Percentiles rank a stretch among this genome's conserved stretches.
These are phyloP conservation scores for Fusarium beomiforme DNA, from an alignment of 2,329 filamentous ascomycete genomes.

Conservation along the genomic window DNA sequence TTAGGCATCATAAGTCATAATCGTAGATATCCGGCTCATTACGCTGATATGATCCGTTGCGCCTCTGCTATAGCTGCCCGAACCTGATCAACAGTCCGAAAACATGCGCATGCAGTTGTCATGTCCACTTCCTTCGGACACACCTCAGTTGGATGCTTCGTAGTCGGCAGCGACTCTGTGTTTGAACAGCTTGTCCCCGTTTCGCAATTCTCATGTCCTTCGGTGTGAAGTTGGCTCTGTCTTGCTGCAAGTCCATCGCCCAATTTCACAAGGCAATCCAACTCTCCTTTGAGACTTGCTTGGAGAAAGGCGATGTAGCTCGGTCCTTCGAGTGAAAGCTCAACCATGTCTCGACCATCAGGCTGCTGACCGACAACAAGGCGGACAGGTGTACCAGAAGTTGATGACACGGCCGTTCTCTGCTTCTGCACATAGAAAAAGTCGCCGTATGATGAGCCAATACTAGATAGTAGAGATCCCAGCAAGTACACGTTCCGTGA, in stretches of 20 bases:
- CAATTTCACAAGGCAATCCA: neutral
- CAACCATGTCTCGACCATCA: neutral
- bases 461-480: neutral
- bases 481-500: neutral
- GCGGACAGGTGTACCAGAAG: neutral
- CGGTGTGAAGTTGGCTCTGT: conserved; percentile 21
- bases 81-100: conserved; percentile 21
- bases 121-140: conserved; percentile 29
- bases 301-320: neutral
- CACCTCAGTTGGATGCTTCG: conserved; percentile 19
- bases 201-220: conserved; percentile 28
- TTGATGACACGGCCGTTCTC: neutral
- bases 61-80: conserved; percentile 11
- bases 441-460: conserved; percentile 6
- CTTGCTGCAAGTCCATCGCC: conserved; percentile 5
- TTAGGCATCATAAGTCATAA: neutral
- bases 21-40: neutral
- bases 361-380: neutral
- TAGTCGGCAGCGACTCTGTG: neutral
- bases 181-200: conserved; percentile 25
- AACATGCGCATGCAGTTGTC: conserved; percentile 22
- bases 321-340: neutral
- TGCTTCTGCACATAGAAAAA: conserved; percentile 17
- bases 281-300: neutral
- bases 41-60: neutral